Percentiles rank a stretch among this genome's conserved stretches.
phyloP scores from a whole-genome alignment of 2,329 filamentous ascomycete species.

The Penicillium sp. region DNA sequence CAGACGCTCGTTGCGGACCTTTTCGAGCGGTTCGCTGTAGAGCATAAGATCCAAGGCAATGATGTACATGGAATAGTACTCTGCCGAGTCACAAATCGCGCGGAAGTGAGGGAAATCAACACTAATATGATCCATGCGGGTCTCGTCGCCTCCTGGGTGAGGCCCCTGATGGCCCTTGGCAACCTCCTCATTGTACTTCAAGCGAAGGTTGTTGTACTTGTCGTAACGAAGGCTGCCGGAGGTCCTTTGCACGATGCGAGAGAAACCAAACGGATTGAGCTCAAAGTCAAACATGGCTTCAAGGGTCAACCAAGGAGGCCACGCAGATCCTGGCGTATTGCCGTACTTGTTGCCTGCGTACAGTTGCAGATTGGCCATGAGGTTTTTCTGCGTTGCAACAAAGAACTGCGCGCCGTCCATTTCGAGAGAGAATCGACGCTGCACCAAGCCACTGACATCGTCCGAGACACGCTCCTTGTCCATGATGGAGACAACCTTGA shows the following conservation, averaged over 20 bases:
- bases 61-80: slow-evolving; percentile 98
- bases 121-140: slow-evolving; percentile 91
- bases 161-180: slow-evolving; percentile 55
- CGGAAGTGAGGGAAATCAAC: slow-evolving; percentile 92
- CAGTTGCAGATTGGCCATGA: slow-evolving; percentile 80
- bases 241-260: slow-evolving; percentile 91
- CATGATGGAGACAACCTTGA: slow-evolving; percentile 97
- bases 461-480: slow-evolving; percentile 91
- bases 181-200: slow-evolving; percentile 96
- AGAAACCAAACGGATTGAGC: slow-evolving; percentile 93
- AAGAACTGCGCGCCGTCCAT: slow-evolving; percentile 99
- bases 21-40: slow-evolving; percentile 93
- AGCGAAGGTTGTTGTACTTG: slow-evolving; percentile 93
- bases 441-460: slow-evolving; percentile 88
- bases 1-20: slow-evolving; percentile 88
- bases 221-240: slow-evolving; percentile 92
- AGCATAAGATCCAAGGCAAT: slow-evolving; percentile 93
- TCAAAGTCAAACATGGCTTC: slow-evolving; percentile 98
- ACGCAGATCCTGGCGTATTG: slow-evolving; percentile 73
- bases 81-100: slow-evolving; percentile 92
- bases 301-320: slow-evolving; percentile 97
- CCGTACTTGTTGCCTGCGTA: slow-evolving; percentile 95
- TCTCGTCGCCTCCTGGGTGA: slow-evolving; percentile 53
- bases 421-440: slow-evolving; percentile 84
- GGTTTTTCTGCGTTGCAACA: slow-evolving; percentile 88